Evolutionary conservation across 1,284 basidiomycete species (phyloP).

Genomic region (Moesziomyces parantarcticus): DNA sequence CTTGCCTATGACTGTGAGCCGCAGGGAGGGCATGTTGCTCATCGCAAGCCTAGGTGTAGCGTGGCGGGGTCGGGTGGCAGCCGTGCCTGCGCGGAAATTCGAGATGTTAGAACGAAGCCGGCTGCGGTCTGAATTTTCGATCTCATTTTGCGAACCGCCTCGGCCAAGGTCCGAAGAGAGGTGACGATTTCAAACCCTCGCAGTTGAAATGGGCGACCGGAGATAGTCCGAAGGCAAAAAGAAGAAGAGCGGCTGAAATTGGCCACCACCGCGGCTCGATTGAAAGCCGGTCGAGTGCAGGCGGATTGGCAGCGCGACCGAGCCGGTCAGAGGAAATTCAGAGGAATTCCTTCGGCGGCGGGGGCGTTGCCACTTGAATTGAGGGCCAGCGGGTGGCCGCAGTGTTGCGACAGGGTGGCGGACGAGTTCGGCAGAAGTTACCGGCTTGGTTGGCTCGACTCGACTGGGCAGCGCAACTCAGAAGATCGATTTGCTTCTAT

Average conservation of each 20-base stretch:
- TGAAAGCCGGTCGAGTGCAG: background rate
- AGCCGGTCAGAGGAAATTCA: background rate
- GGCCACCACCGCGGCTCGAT: background rate
- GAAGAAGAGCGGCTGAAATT: background rate
- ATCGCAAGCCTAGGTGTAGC: too few species aligned
- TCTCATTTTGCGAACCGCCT: background rate
- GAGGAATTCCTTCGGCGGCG: background rate
- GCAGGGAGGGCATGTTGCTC: too few species aligned
- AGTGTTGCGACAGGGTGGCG: too few species aligned
- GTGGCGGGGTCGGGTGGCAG: too few species aligned
- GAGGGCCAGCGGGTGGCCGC: too few species aligned
- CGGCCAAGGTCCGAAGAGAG: background rate
- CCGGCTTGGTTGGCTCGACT: background rate
- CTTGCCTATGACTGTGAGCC: too few species aligned
- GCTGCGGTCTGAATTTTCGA: background rate
- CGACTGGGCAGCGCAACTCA: conserved; percentile 2
- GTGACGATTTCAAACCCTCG: background rate
- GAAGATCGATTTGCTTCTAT: conserved; percentile 42
- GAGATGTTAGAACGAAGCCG: too few species aligned
- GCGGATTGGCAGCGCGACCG: too few species aligned
- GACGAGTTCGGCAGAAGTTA: background rate
- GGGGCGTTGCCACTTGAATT: background rate
- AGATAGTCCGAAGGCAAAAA: background rate
- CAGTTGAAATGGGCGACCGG: background rate
- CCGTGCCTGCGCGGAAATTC: too few species aligned